These are phyloP conservation scores for Begonia peltatifolia DNA, from an alignment of 306 rosid genomes.

Conservation along the genomic window DNA sequence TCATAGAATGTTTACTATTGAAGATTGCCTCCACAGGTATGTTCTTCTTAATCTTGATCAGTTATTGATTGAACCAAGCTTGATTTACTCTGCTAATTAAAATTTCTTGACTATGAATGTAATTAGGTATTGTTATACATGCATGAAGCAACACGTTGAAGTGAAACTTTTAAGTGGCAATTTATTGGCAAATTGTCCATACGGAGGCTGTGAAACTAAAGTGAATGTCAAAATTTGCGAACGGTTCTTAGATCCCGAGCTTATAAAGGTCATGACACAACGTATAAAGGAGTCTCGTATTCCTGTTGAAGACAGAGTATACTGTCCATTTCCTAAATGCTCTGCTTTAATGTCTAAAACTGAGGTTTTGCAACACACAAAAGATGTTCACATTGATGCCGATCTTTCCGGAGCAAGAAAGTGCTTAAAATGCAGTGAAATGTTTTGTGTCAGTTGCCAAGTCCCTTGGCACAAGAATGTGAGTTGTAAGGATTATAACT, in stretches of 20 bases:
- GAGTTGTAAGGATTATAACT: slow-evolving; percentile 28
- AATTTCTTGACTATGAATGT: no score
- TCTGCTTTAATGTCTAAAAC: slow-evolving; percentile 55
- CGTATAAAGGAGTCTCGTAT: slow-evolving; percentile 52
- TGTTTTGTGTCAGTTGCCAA: slow-evolving; percentile 56
- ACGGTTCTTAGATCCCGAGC: slow-evolving; percentile 37
- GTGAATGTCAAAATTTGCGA: slow-evolving; percentile 38
- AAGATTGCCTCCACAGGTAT: slow-evolving; percentile 40
- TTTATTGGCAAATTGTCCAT: slow-evolving; percentile 50
- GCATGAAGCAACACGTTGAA: slow-evolving; percentile 69
- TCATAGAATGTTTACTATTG: slow-evolving; percentile 34
- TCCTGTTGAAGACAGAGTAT: slow-evolving; percentile 44
- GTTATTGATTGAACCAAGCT: no score
- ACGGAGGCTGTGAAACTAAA: slow-evolving; percentile 40
- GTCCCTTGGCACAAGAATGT: slow-evolving; percentile 52
- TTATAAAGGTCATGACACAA: slow-evolving; percentile 33
- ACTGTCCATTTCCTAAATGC: slow-evolving; percentile 69
- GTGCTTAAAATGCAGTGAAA: slow-evolving; percentile 54
- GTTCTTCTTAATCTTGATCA: no score
- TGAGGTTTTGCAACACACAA: slow-evolving; percentile 39
- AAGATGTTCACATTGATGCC: slow-evolving; percentile 8
- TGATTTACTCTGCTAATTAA: no score
- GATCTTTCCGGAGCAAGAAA: slow-evolving; percentile 28
- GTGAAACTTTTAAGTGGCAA: slow-evolving; percentile 46
- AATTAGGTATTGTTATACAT: slow-evolving; percentile 40